Percentiles rank a stretch among this genome's conserved stretches.
Evolutionary conservation across 495 filamentous ascomycete species (phyloP).

Genomic region (Aspergillus nanangensis): DNA sequence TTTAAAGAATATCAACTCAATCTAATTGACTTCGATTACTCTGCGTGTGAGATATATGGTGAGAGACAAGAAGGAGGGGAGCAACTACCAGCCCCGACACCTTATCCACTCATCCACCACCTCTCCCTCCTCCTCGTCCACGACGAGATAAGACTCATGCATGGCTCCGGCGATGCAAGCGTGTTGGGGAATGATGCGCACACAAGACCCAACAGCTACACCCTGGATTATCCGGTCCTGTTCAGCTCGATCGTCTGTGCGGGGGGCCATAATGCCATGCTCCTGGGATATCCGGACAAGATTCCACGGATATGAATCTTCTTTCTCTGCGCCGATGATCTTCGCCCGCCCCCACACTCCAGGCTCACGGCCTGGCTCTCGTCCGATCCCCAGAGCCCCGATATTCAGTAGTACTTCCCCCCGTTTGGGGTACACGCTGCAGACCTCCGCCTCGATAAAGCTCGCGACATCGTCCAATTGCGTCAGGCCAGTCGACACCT

Average conservation of each 20-base stretch:
- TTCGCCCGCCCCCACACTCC: neutral
- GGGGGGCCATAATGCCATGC: neutral
- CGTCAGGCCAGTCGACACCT: neutral
- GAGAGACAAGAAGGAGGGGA: neutral
- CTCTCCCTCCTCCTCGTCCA: neutral
- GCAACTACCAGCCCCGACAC: neutral
- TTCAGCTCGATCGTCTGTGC: neutral
- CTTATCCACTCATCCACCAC: neutral
- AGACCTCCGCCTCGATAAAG: neutral
- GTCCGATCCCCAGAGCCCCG: neutral
- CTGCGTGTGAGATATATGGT: neutral
- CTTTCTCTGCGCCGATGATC: neutral
- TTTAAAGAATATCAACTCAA: neutral
- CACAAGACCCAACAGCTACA: neutral
- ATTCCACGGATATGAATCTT: neutral
- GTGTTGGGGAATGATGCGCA: neutral
- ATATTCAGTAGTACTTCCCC: neutral
- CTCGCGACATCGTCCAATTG: neutral
- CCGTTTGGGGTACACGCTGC: neutral
- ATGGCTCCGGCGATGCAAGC: neutral
- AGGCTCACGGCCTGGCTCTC: neutral
- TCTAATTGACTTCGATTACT: neutral
- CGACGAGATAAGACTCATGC: neutral
- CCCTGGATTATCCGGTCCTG: neutral
- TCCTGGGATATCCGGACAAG: neutral